Evolutionary conservation across 805 yeast species (phyloP).

Genomic region (Wickerhamomyces alni): DNA sequence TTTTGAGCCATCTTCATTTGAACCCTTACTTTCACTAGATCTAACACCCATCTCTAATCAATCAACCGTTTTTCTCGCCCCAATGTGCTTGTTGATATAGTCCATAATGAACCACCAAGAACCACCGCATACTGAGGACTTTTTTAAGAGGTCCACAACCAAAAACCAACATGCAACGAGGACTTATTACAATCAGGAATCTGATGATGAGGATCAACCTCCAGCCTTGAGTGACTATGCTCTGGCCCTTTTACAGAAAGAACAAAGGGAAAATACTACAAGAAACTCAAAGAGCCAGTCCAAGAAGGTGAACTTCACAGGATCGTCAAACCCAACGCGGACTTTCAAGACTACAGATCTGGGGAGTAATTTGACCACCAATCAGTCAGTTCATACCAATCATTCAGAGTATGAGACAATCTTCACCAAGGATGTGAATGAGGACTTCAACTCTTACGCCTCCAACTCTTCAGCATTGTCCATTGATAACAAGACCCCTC

Average conservation of each 20-base stretch:
- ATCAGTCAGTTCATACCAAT: constrained; percentile 13
- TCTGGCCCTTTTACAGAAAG: constrained; percentile 41
- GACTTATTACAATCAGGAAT: constrained; percentile 9
- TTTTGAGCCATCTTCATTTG: too few relatives aligned
- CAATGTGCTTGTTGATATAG: too few relatives aligned
- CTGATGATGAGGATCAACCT: constrained; percentile 42
- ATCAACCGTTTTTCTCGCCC: too few relatives aligned
- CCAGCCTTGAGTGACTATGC: constrained; percentile 58
- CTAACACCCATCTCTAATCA: too few relatives aligned
- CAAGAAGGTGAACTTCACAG: constrained; percentile 21
- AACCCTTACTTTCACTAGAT: too few relatives aligned
- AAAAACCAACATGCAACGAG: background rate
- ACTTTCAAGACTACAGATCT: constrained; percentile 8
- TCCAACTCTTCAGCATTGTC: constrained; percentile 11
- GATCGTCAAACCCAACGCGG: constrained; percentile 9
- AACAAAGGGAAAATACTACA: constrained; percentile 15
- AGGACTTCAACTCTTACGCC: constrained; percentile 9
- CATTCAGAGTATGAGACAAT: constrained; percentile 20
- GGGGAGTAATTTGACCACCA: constrained; percentile 6
- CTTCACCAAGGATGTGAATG: constrained; percentile 14
- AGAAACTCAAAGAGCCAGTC: constrained; percentile 3
- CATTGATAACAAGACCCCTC: constrained; percentile 5
- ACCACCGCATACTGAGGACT: too few relatives aligned
- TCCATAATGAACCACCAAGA: too few relatives aligned
- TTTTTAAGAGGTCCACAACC: too few relatives aligned